A percentile compares a stretch with the other conserved stretches of the same genome.
Conservation (phyloP, 148 eudicot species). For the Mesembryanthemum crystallinum region DNA sequence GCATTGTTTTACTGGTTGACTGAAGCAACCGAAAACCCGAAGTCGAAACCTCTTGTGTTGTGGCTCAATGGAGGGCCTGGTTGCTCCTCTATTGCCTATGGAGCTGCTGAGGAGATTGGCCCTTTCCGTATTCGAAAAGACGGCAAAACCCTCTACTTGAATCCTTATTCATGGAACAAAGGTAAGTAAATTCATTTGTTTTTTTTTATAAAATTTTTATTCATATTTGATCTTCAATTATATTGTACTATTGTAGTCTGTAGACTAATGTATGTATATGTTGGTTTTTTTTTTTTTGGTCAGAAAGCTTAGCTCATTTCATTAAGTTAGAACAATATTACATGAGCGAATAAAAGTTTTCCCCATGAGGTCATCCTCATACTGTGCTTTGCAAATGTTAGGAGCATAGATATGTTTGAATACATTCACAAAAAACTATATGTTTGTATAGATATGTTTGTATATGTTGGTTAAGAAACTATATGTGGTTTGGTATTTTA, state of each 20-base stretch:
- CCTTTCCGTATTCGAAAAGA: constrained; percentile 69
- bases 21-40: constrained; percentile 54
- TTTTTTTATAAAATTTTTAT: not conserved
- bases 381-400: too few relatives aligned
- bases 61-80: constrained; percentile 99
- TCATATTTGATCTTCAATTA: too few relatives aligned
- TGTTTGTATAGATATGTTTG: not conserved
- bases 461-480: not conserved
- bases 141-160: constrained; percentile 61
- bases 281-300: too few relatives aligned
- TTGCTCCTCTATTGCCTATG: constrained; percentile 92
- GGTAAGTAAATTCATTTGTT: constrained; percentile 37
- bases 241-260: not conserved
- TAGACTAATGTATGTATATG: too few relatives aligned
- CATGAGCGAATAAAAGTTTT: too few relatives aligned
- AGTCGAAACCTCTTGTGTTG: constrained; percentile 66
- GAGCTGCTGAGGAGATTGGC: constrained; percentile 92
- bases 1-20: constrained; percentile 88
- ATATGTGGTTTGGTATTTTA: too few relatives aligned
- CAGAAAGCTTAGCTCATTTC: too few relatives aligned
- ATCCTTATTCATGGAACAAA: constrained; percentile 85
- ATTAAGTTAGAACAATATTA: too few relatives aligned
- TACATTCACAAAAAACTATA: too few relatives aligned
- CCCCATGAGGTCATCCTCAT: too few relatives aligned
- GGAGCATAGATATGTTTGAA: too few relatives aligned